Base-by-base conservation (phyloP, 805 yeast species). In the Candida stauntonica region DNA sequence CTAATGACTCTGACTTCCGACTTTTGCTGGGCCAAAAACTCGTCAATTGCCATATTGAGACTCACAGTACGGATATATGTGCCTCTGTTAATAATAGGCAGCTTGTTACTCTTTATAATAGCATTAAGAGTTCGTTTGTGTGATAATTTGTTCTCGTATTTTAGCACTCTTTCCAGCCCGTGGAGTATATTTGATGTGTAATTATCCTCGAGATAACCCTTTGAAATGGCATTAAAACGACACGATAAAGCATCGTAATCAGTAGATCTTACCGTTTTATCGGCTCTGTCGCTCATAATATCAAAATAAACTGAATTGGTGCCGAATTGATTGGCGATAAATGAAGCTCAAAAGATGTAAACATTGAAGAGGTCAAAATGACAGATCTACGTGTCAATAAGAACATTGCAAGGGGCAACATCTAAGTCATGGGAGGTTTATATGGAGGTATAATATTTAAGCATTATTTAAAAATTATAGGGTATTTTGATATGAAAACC, bases 201-300 rank as follows among this genome's bases (percentile, higher is more conserved):
- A 4, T 48, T 54, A 46, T 67, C 81, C 24, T 61, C 56, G 24
- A 78, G 53, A 48, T 82, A 81, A 0, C 67, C 62, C 39, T 66
- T 69, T 5, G 60, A 31, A 24, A 70, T 65, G n/a, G 81, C 76
- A 24, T 77, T 74, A 33, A 64, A 47, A 17, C 86, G 68, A 47
- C 86, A 77, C 12, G 84, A 70, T n/a, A 82, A 55, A 0, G 89
- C 89, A 57, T 81, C 88, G 42, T 70, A 64, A 47, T 83, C 91
- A 0, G 91, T 83, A 0, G 58, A 42, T 9, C 60, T 27, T 15
- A 55, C 42, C 2, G 36, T 36, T 33, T 50, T 37, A 14, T 33
- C 36, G 15, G 34, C 26, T 17, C 39, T 23, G 20, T 35, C 30
- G 16, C 23, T 21, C 33, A 5, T 28, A 15, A 15, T 15, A 7